Evolutionary conservation across 2,329 filamentous ascomycete genomes (phyloP), one percentile per base, ranked within the genome.

Genomic region (Xylaria polymorpha): DNA sequence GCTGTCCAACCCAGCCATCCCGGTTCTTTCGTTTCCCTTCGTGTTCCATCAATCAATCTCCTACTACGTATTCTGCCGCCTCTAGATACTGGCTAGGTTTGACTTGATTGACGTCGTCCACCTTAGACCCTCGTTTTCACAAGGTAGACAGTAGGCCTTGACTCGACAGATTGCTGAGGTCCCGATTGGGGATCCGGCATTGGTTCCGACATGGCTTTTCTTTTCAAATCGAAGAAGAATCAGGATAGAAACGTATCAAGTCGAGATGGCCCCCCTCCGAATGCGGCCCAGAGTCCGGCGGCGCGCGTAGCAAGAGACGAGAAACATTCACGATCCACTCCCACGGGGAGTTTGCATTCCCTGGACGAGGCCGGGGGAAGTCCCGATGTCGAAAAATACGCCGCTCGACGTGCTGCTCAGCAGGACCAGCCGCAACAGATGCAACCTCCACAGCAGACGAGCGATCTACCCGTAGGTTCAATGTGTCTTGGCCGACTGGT

Each of bases 211-310:
- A 94, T 94, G 92, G 90, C 92, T 74, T 94, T 94, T 81, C 86
- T 94, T 71, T 94, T 94, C 85, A 93, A 93, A 81, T 92, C 90
- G 66, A 94, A 94, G 83, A 94, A 93, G 82, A 87, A 88, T 78
- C 90, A 91, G 80, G 89, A 91, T 75, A 87, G 89, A 78, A 83
- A 82, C 66, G 79, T 87, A 73, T 82, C 84, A 62, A 86, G 83
- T 78, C 86, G 87, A 77, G 87, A 89, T 77, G 86, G 84, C 61
- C 82, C 81, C 69, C 76, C 81, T 61, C 83, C 85, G 7, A 84
- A 84, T 61, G 85, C 83, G 43, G 79, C 87, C 51, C 83, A 85
- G 74, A 84, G 83, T 77, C 80, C 82, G 69, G 83, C 83, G 68
- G 81, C 82, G 73, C 84, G 86, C 74, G 76, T 84, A 61, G 80